Evolutionary conservation across 208 protist genomes (phyloP).

Genomic region (Acanthamoeba quina): DNA sequence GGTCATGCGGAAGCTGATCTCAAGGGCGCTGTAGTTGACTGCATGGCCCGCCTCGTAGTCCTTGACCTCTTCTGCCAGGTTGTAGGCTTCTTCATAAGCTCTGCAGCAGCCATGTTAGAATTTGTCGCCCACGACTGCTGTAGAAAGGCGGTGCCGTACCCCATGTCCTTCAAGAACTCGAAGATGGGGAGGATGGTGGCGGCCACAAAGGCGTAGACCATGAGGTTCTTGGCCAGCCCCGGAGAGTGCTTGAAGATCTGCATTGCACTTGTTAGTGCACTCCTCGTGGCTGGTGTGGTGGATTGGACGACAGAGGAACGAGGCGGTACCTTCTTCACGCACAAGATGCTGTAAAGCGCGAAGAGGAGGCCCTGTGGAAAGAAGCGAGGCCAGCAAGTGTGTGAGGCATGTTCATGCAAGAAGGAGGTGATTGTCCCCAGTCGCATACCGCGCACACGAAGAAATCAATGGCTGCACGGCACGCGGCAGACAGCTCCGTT

Average conservation of each 20-base stretch:
- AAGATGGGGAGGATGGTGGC: constrained; percentile 49
- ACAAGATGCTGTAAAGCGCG: constrained; percentile 51
- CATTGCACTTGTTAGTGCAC: neutral
- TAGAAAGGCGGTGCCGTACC: neutral
- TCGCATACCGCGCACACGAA: constrained; percentile 27
- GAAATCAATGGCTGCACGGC: constrained; percentile 39
- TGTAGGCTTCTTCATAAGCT: constrained; percentile 53
- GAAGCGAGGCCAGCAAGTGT: neutral
- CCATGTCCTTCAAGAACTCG: constrained; percentile 50
- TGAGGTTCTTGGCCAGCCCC: constrained; percentile 52
- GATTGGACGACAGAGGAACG: neutral
- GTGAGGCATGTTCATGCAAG: too few relatives aligned
- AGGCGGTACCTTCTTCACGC: constrained; percentile 27
- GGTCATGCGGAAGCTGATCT: constrained; percentile 38
- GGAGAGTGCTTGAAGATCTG: constrained; percentile 62
- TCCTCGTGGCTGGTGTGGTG: neutral
- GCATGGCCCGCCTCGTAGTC: neutral
- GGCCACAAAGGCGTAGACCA: constrained; percentile 50
- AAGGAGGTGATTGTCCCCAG: neutral
- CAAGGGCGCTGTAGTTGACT: neutral
- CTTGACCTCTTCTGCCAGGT: constrained; percentile 9
- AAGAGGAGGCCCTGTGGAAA: constrained; percentile 46
- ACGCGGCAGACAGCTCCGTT: neutral
- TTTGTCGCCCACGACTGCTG: too few relatives aligned
- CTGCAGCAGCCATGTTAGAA: neutral